Evolutionary conservation across 2,329 filamentous ascomycete species (phyloP).

Genomic region (Cytospora mali): DNA sequence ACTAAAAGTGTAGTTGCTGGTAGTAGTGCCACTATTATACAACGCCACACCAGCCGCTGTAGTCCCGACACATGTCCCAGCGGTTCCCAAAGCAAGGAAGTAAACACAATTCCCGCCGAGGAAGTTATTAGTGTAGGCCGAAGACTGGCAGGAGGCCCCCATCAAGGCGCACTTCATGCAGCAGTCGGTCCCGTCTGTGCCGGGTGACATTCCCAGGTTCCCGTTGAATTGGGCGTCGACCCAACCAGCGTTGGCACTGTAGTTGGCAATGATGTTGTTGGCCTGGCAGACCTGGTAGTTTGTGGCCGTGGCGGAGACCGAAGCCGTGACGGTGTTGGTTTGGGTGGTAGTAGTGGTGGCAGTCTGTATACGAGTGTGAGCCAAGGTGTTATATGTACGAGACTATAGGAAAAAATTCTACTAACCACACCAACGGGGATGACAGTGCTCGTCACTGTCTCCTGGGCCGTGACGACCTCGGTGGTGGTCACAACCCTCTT

Average conservation of each 20-base stretch:
- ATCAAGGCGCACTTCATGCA: not conserved
- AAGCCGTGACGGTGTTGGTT: not conserved
- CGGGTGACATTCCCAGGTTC: not conserved
- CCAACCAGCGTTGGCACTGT: not conserved
- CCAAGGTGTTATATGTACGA: not conserved
- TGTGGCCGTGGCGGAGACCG: not conserved
- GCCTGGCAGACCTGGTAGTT: not conserved
- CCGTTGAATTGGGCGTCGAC: not conserved
- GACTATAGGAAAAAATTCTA: too few species aligned
- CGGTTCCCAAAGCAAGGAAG: too few species aligned
- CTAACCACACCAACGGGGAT: not conserved
- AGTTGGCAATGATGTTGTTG: not conserved
- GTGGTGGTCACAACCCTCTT: not conserved
- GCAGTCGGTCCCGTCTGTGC: not conserved
- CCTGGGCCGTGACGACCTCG: not conserved
- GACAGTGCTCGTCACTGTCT: not conserved
- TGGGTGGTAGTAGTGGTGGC: not conserved
- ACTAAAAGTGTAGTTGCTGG: not conserved
- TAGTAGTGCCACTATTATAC: not conserved
- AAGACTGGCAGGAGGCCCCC: not conserved
- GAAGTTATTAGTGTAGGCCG: not conserved
- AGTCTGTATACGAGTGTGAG: not conserved
- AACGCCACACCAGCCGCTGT: not conserved
- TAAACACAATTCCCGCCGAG: too few species aligned
- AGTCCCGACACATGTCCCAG: not conserved